A percentile compares a stretch with the other conserved stretches of the same genome.
Evolutionary conservation across 2,329 filamentous ascomycete genomes (phyloP).

Genomic region (Onygenales sp.): DNA sequence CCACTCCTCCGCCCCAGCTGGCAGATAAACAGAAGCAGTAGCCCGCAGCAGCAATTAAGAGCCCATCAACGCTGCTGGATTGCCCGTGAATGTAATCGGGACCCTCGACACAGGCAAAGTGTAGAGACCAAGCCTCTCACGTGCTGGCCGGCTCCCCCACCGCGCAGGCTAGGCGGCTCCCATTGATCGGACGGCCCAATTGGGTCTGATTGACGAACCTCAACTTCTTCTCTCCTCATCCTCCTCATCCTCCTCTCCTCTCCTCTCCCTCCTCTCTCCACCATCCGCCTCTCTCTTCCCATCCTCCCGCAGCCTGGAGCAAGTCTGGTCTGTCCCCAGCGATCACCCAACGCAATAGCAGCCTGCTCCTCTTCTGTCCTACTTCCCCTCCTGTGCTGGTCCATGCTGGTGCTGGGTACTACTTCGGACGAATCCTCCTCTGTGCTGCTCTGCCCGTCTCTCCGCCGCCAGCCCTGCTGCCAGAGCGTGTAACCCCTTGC

Average conservation of each 20-base stretch:
- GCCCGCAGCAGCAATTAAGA: too few species aligned
- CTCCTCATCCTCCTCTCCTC: constrained; percentile 7
- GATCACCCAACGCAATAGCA: background rate
- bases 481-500: constrained; percentile 1
- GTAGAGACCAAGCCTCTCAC: background rate
- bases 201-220: background rate
- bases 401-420: background rate
- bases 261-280: constrained; percentile 6
- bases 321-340: background rate
- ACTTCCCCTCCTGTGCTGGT: background rate
- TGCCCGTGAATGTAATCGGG: too few species aligned
- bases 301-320: background rate
- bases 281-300: background rate
- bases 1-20: too few species aligned
- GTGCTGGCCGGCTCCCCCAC: background rate
- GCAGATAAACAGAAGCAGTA: too few species aligned
- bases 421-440: constrained; percentile 1
- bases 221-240: background rate
- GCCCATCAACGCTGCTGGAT: too few species aligned
- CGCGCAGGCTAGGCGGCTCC: too few species aligned
- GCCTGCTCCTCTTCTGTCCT: constrained; percentile 1
- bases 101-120: too few species aligned
- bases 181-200: background rate
- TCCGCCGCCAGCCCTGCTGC: constrained; percentile 11
- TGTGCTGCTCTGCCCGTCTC: constrained; percentile 14